These are phyloP conservation scores for Fallopia convolvulus DNA, from an alignment of 148 eudicot species.

Conservation along the genomic window DNA sequence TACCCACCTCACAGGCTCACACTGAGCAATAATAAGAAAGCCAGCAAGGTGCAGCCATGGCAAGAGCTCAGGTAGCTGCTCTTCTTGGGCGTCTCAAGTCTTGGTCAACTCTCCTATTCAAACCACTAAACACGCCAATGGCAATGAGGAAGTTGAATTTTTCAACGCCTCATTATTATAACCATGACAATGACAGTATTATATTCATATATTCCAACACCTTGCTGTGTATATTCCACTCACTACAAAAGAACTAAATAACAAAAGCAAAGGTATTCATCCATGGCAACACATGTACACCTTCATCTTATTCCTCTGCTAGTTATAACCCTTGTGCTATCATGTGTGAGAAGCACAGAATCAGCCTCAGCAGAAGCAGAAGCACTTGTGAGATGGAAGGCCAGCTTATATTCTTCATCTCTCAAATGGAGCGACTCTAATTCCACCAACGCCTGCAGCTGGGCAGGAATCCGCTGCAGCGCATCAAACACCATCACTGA, in stretches of 20 bases:
- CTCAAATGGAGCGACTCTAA: slow-evolving; percentile 15
- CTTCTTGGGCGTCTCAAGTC: not conserved
- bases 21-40: not conserved
- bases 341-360: not conserved
- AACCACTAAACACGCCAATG: not conserved
- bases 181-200: no score
- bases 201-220: not conserved
- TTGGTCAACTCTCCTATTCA: not conserved
- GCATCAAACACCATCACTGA: not conserved
- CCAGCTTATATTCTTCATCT: not conserved
- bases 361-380: slow-evolving; percentile 1
- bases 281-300: slow-evolving; percentile 1
- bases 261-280: not conserved
- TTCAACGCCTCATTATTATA: no score
- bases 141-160: not conserved
- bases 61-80: not conserved
- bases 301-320: not conserved
- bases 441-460: slow-evolving; percentile 15
- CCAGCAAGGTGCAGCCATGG: not conserved
- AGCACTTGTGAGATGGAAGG: slow-evolving; percentile 8
- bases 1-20: no score
- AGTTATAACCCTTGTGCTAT: not conserved
- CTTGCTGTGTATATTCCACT: not conserved
- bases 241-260: not conserved
- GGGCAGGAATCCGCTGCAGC: slow-evolving; percentile 21